Conservation (phyloP, 2,329 filamentous ascomycete species). For the Aspergillus sp. region DNA sequence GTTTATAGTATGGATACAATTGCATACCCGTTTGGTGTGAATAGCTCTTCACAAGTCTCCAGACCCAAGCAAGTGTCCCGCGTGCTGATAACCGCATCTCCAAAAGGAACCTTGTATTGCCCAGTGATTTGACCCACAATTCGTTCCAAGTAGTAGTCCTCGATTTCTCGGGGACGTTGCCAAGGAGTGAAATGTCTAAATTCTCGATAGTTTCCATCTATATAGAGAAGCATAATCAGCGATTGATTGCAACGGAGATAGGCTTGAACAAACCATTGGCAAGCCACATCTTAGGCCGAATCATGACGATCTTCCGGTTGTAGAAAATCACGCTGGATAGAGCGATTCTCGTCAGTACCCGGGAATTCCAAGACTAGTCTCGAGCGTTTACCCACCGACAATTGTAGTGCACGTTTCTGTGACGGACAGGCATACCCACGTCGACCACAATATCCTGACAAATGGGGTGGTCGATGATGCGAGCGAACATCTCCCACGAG, state of each 20-base stretch:
- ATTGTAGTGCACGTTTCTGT: constrained; percentile 59
- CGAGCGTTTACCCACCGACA: constrained; percentile 38
- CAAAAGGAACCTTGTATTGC: constrained; percentile 55
- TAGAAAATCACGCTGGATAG: constrained; percentile 47
- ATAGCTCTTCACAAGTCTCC: constrained; percentile 65
- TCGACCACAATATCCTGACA: constrained; percentile 62
- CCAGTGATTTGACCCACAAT: constrained; percentile 53
- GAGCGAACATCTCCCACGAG: constrained; percentile 56
- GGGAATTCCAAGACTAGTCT: not conserved
- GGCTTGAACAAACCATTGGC: constrained; percentile 46
- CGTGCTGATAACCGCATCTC: constrained; percentile 59
- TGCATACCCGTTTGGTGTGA: constrained; percentile 45
- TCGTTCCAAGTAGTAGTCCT: constrained; percentile 59
- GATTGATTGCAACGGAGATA: not conserved
- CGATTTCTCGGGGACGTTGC: constrained; percentile 49
- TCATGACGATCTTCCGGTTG: constrained; percentile 62
- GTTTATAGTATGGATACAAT: constrained; percentile 7
- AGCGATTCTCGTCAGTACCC: not conserved
- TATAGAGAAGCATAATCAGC: not conserved
- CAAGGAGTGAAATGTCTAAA: constrained; percentile 59
- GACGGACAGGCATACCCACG: constrained; percentile 56
- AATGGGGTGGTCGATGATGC: constrained; percentile 54
- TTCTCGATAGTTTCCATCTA: constrained; percentile 58
- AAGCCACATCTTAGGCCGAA: constrained; percentile 65
- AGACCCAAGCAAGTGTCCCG: constrained; percentile 57